phyloP scores from a whole-genome alignment of 2,329 filamentous ascomycete genomes.

The Microcera coccophila region DNA sequence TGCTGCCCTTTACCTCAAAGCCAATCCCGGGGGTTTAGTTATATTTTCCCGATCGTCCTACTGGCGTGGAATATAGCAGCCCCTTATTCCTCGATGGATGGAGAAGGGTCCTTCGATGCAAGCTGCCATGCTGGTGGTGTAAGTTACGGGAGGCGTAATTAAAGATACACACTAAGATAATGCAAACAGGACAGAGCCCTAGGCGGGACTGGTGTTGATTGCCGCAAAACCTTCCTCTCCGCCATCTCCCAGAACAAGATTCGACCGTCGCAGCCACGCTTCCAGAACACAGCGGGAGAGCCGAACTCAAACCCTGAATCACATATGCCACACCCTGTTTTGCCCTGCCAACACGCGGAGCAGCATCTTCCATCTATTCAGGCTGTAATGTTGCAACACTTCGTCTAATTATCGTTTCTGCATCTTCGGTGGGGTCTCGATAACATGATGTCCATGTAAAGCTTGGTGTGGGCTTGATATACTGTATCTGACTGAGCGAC shows the following conservation, averaged over 20 bases:
- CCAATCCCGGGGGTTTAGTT: too few species aligned
- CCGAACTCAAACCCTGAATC: not conserved
- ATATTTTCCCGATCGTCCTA: too few species aligned
- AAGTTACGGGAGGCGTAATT: too few species aligned
- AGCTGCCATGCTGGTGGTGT: too few species aligned
- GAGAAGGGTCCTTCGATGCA: too few species aligned
- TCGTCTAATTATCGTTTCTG: not conserved
- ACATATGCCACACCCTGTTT: not conserved
- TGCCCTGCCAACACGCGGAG: too few species aligned
- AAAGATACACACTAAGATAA: too few species aligned
- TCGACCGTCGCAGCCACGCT: constrained; percentile 9
- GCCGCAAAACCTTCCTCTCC: constrained; percentile 10
- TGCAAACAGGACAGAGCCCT: constrained; percentile 9
- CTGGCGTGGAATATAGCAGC: too few species aligned
- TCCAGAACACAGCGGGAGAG: constrained; percentile 5
- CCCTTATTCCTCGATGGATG: too few species aligned
- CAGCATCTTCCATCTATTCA: not conserved
- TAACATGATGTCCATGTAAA: not conserved
- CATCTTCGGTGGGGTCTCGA: constrained; percentile 1
- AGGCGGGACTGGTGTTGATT: not conserved
- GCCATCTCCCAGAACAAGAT: constrained; percentile 12
- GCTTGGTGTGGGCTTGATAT: not conserved
- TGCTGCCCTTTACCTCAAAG: too few species aligned
- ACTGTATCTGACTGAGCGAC: not conserved
- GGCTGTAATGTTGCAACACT: constrained; percentile 1